Base-by-base conservation (phyloP, 805 yeast species). In the Metschnikowia gruessii region DNA sequence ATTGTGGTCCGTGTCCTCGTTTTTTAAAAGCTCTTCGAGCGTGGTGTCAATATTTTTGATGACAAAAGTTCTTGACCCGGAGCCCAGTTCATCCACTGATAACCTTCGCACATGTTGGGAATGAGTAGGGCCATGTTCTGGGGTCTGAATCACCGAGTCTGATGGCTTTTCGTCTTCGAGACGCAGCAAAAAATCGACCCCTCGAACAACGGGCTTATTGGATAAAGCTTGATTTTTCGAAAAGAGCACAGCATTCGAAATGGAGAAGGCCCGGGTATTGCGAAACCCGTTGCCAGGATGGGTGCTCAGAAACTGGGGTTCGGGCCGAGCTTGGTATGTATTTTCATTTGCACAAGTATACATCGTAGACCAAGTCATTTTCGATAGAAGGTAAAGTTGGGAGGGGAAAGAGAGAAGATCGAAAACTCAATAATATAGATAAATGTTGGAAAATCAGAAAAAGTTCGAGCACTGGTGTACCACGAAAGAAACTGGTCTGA, bases 1-100 rank as follows among this genome's bases (percentile, higher is more conserved):
- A 62, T 91, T 84, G 43, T 75, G 74, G 65, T 91, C 96, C 2
- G 96, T 89, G 61, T 90, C 97, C 62, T 90, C 96, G 54, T 77
- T 80, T 26, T 74, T 76, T 47, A 90, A 69, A 37, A 91, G 72
- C 52, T 85, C 84, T 8, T 77, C 68, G 42, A 90, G 69, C 1
- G 96, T 87, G 28, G 76, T 65, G 56, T 87, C 85, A 21, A 91
- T 87, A 62, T 89, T 85, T 53, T 79, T 74, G 49, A 90, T 86
- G 59, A 84, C 81, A 60, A 86, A 87, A 59, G 76, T 70, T 53
- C 76, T 74, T 3, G 78, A 69, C 41, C 53, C 44, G 34, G 50
- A 26, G 16, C 41, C 48, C 6, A 37, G 40, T 11, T 34, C 44
- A 29, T 44, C 47, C 15, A 44, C 31, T 4, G 47, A 44, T 18